phyloP scores from a whole-genome alignment of 768 basidiomycete species.

The Pleurotus cornucopiae region DNA sequence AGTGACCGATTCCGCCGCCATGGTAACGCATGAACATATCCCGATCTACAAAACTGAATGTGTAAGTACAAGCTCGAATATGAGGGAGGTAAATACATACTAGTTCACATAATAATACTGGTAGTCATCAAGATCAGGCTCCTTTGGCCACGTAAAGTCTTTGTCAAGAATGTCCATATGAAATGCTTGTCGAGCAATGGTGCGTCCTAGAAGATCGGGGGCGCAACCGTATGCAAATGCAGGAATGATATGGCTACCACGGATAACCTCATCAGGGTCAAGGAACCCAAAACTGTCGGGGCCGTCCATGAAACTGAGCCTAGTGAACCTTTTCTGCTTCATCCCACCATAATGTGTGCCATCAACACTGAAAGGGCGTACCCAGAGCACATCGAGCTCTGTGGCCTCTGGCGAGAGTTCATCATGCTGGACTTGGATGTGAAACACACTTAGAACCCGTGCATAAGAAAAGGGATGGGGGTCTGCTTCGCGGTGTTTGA shows the following conservation, averaged over 20 bases:
- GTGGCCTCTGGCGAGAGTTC: too few species aligned
- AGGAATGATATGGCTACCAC: constrained; percentile 29
- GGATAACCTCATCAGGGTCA: constrained; percentile 26
- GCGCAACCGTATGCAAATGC: constrained; percentile 22
- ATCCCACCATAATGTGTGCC: too few species aligned
- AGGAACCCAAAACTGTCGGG: constrained; percentile 28
- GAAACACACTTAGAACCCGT: too few species aligned
- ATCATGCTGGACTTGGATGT: too few species aligned
- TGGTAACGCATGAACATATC: constrained; percentile 33
- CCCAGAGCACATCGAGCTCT: too few species aligned
- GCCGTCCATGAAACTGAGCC: constrained; percentile 20
- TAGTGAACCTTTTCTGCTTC: constrained; percentile 6
- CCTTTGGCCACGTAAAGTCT: neutral
- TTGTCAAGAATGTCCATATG: neutral
- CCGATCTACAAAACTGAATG: constrained; percentile 30
- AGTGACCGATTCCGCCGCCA: constrained; percentile 26
- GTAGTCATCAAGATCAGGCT: constrained; percentile 16
- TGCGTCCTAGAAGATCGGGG: constrained; percentile 11
- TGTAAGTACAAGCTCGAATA: neutral
- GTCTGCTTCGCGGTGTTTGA: neutral
- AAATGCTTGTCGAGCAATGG: constrained; percentile 10
- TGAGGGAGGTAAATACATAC: constrained; percentile 19
- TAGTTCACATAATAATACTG: constrained; percentile 30
- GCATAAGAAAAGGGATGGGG: too few species aligned
- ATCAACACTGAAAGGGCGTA: too few species aligned